These are phyloP conservation scores for Diaporthe longicolla DNA, from an alignment of 2,329 filamentous ascomycete genomes.

Conservation along the genomic window DNA sequence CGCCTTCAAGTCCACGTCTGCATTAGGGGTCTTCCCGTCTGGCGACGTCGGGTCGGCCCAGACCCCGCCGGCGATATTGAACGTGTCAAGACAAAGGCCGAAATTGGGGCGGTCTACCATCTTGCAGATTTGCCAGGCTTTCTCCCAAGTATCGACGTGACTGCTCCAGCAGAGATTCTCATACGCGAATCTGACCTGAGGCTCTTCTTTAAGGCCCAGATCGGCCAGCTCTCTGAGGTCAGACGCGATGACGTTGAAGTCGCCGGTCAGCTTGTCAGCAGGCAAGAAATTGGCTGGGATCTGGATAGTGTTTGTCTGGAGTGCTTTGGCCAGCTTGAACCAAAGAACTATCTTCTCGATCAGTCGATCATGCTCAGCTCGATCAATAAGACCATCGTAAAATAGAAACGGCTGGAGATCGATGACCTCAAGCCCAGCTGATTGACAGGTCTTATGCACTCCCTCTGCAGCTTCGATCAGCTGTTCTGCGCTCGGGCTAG, in stretches of 20 bases:
- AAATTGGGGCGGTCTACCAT: constrained; percentile 70
- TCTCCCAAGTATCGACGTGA: constrained; percentile 71
- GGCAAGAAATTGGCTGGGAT: constrained; percentile 73
- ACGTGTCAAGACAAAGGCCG: constrained; percentile 74
- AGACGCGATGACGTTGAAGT: constrained; percentile 63
- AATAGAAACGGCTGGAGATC: constrained; percentile 75
- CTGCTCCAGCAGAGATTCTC: constrained; percentile 74
- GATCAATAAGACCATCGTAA: constrained; percentile 69
- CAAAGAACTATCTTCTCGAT: constrained; percentile 70
- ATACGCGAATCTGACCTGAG: constrained; percentile 70
- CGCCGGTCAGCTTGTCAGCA: constrained; percentile 43
- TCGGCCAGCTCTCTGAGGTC: constrained; percentile 71
- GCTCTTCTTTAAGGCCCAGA: constrained; percentile 62
- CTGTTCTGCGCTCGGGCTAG: constrained; percentile 53
- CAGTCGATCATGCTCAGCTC: constrained; percentile 60
- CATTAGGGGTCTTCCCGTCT: constrained; percentile 59
- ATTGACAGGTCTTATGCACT: constrained; percentile 61
- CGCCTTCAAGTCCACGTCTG: constrained; percentile 58
- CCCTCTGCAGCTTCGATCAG: constrained; percentile 60
- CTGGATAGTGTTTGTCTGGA: constrained; percentile 73
- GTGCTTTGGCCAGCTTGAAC: constrained; percentile 68
- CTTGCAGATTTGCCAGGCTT: constrained; percentile 68
- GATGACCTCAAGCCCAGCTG: constrained; percentile 62
- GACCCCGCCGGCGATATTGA: constrained; percentile 71
- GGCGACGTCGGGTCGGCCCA: constrained; percentile 68